Evolutionary conservation across 805 yeast species (phyloP).

Genomic region (Saccharomycopsis fodiens): DNA sequence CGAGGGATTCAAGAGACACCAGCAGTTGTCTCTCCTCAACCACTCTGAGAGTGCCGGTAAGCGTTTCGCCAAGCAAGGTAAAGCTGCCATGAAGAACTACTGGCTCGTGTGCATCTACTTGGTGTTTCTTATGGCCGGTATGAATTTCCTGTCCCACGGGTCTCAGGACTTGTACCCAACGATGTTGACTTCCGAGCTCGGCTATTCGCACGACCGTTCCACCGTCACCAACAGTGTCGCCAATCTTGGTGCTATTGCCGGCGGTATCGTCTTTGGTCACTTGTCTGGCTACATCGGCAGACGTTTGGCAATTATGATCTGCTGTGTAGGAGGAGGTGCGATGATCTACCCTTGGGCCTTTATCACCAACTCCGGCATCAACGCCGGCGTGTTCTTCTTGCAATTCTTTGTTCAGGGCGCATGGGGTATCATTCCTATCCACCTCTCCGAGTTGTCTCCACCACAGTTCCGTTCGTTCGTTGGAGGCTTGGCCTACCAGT

Average conservation of each 20-base stretch:
- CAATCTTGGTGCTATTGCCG: constrained; percentile 59
- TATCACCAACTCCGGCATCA: constrained; percentile 29
- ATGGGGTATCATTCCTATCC: constrained; percentile 67
- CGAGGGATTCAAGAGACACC: constrained; percentile 36
- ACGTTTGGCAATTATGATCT: constrained; percentile 44
- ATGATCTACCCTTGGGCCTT: constrained; percentile 58
- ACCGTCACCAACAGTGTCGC: constrained; percentile 59
- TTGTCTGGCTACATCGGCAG: constrained; percentile 52
- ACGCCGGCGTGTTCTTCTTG: constrained; percentile 55
- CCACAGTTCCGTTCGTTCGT: constrained; percentile 56
- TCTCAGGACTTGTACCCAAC: constrained; percentile 71
- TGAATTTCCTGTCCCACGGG: constrained; percentile 68
- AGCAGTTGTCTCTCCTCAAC: constrained; percentile 22
- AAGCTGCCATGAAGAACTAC: constrained; percentile 36
- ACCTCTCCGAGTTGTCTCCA: constrained; percentile 58
- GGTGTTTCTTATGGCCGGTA: constrained; percentile 57
- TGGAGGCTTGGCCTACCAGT: constrained; percentile 57
- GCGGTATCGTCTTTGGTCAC: constrained; percentile 56
- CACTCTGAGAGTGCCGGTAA: constrained; percentile 20
- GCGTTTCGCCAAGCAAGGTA: constrained; percentile 19
- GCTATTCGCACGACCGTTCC: constrained; percentile 35
- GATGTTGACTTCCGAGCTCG: constrained; percentile 45
- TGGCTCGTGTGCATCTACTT: constrained; percentile 56
- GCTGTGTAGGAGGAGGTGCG: constrained; percentile 49
- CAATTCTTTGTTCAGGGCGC: constrained; percentile 65